Percentiles rank a stretch among this genome's conserved stretches.
phyloP scores from a whole-genome alignment of 2,329 filamentous ascomycete genomes.

The Aspergillus costaricaensis region DNA sequence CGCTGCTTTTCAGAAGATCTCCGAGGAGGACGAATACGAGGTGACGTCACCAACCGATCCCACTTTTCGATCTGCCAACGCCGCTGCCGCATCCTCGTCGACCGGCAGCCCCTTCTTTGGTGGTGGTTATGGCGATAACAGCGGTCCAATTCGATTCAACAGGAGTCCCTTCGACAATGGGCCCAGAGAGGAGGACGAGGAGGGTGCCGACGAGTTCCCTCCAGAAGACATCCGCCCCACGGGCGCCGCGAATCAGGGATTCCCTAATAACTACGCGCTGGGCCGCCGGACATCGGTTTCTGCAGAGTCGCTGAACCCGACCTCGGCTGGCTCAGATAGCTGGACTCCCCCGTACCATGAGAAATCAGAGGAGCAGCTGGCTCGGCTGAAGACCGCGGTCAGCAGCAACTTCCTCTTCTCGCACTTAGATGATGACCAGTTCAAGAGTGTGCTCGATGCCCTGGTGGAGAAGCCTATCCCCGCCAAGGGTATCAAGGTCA shows the following conservation, averaged over 20 bases:
- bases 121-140: conserved; percentile 26
- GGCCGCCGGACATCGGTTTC: conserved; percentile 93
- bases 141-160: conserved; percentile 34
- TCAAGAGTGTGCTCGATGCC: conserved; percentile 80
- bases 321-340: conserved; percentile 77
- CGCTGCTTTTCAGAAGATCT: conserved; percentile 62
- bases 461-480: conserved; percentile 94
- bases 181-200: conserved; percentile 23
- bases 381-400: conserved; percentile 77
- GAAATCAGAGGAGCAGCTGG: conserved; percentile 79
- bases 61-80: conserved; percentile 53
- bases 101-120: conserved; percentile 49
- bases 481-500: conserved; percentile 86
- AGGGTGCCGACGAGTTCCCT: conserved; percentile 24
- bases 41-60: conserved; percentile 73
- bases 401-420: conserved; percentile 90
- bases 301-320: conserved; percentile 91
- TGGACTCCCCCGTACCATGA: conserved; percentile 85
- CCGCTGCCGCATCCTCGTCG: conserved; percentile 25
- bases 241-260: conserved; percentile 31
- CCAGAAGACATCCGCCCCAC: conserved; percentile 30
- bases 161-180: conserved; percentile 36
- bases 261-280: conserved; percentile 92
- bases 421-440: conserved; percentile 92
- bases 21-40: conserved; percentile 82